Evolutionary conservation across 1,284 basidiomycete species (phyloP), one percentile per base, ranked within the genome.

Genomic region (Sphagnurus paluster): DNA sequence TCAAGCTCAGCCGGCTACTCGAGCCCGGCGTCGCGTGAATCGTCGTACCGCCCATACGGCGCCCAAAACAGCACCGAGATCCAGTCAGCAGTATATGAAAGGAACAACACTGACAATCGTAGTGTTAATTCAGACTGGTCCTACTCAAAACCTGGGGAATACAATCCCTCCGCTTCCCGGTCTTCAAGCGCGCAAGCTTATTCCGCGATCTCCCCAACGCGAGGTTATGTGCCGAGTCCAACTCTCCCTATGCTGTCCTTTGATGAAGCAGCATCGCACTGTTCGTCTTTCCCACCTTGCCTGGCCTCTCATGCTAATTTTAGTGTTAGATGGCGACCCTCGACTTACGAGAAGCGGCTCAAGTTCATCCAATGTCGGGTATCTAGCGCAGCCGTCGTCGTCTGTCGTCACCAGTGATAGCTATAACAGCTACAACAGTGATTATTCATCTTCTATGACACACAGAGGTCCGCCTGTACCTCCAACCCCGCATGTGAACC

Each of bases 1-100:
- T 60, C 57, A 6, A 58, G 53, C 16, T 54, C 56, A 26, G 52
- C 49, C 8, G 57, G 56, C 24, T 54, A 56, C 24, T 48, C 47
- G 11, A 55, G 40, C 24, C 39, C 49, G 4, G 24, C 50, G 14
- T 54, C 52, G 16, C 55, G 53, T 23, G 48, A 52, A n/a, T 42
- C 55, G 19, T 52, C 56, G n/a, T 53, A 54, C 40, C 53, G 55
- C n/a, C 55, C 56, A 20, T 34, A 55, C 17, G 55, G 55, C 21
- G 46, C 56, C 19, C 50, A 53, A 44, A 41, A 9, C 40, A 53
- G 16, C 33, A 49, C 14, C 36, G 46, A 29, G 47, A 45, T 24
- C 8, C 30, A 40, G 33, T 30, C 51, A 16, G 39, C 48, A 5
- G 20, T 45, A 8, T 52, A 52, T 40, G 51, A 57, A 35, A 47